Conservation (phyloP, 805 yeast species). For the Lachancea meyersii region DNA sequence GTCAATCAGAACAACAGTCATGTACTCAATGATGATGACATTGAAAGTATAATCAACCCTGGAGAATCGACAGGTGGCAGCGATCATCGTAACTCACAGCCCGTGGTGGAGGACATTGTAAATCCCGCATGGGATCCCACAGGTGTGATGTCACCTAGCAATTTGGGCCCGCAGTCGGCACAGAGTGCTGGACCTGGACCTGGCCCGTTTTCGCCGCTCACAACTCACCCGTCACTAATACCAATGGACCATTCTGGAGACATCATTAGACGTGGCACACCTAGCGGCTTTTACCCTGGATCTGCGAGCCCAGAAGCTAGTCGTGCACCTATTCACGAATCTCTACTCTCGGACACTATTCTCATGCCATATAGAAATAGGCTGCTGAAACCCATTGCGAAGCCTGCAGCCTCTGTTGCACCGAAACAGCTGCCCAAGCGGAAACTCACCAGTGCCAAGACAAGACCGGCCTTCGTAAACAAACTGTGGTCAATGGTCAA, state of each 20-base stretch:
- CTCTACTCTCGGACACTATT: slow-evolving; percentile 5
- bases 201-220: slow-evolving; percentile 8
- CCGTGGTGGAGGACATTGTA: slow-evolving; percentile 25
- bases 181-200: neutral
- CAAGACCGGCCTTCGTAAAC: slow-evolving; percentile 84
- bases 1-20: slow-evolving; percentile 10
- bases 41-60: slow-evolving; percentile 17
- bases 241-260: neutral
- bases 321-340: slow-evolving; percentile 1
- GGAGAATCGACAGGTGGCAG: slow-evolving; percentile 1
- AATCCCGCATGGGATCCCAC: slow-evolving; percentile 24
- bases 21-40: slow-evolving; percentile 23
- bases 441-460: slow-evolving; percentile 34
- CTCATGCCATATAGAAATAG: slow-evolving; percentile 10
- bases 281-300: slow-evolving; percentile 13
- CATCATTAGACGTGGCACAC: slow-evolving; percentile 7
- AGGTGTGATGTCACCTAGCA: slow-evolving; percentile 11
- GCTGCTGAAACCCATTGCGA: slow-evolving; percentile 1
- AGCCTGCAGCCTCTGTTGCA: slow-evolving; percentile 2
- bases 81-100: slow-evolving; percentile 1
- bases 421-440: slow-evolving; percentile 8
- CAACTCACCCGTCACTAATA: slow-evolving; percentile 3
- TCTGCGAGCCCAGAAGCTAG: slow-evolving; percentile 3
- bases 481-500: slow-evolving; percentile 96
- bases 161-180: neutral